Evolutionary conservation across 139 green algal genomes (phyloP).

Genomic region (Yamagishiella unicocca): DNA sequence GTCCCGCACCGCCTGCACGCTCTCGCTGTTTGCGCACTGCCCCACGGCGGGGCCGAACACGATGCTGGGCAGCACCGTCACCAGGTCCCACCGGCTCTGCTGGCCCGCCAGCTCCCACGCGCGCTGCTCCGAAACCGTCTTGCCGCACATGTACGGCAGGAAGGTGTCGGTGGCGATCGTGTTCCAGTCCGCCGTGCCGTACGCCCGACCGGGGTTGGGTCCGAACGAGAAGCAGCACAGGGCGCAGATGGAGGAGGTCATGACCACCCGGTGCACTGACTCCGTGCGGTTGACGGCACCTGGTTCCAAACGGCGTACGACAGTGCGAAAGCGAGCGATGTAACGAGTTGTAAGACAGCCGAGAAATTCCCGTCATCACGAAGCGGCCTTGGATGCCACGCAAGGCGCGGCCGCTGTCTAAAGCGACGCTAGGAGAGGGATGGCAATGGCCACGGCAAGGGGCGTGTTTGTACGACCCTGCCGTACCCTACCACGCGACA

Average conservation of each 20-base stretch:
- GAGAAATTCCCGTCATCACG: too few species aligned
- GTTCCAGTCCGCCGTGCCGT: conserved; percentile 48
- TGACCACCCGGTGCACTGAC: conserved; percentile 52
- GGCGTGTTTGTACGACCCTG: too few species aligned
- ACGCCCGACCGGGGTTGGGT: neutral
- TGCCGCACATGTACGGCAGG: conserved; percentile 42
- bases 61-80: conserved; percentile 11
- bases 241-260: conserved; percentile 54
- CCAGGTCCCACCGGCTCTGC: conserved; percentile 7
- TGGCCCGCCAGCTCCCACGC: conserved; percentile 7
- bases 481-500: neutral
- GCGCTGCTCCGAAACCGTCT: conserved; percentile 8
- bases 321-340: too few species aligned
- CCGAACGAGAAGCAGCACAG: neutral
- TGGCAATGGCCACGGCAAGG: too few species aligned
- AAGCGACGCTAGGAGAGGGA: too few species aligned
- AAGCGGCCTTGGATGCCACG: too few species aligned
- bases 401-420: too few species aligned
- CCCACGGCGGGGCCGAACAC: neutral
- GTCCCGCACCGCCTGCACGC: neutral
- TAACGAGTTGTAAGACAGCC: too few species aligned
- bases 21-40: neutral
- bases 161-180: neutral
- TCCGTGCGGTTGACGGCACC: conserved; percentile 27
- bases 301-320: neutral